Evolutionary conservation across 108 stramenopile species (phyloP).

Genomic region (Fragilaria crotonensis): DNA sequence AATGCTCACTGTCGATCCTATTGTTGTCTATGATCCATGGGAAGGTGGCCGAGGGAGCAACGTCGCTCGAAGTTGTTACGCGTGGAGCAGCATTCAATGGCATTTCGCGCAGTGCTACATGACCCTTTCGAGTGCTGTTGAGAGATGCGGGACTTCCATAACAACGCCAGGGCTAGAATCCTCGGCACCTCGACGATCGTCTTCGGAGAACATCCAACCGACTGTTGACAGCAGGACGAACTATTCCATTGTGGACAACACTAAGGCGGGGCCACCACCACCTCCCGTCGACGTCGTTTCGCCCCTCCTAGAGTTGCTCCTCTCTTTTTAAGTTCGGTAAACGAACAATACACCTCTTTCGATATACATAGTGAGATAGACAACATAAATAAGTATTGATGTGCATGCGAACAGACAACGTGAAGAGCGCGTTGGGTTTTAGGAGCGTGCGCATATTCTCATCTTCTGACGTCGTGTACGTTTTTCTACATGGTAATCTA

Average conservation of each 20-base stretch:
- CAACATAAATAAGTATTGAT: no score
- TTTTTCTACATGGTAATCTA: no score
- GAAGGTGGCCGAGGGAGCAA: slow-evolving; percentile 76
- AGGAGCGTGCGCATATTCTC: no score
- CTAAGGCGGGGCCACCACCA: not conserved
- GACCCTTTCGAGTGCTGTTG: slow-evolving; percentile 70
- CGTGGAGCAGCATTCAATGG: slow-evolving; percentile 76
- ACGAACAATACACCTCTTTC: no score
- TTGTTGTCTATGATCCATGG: slow-evolving; percentile 80
- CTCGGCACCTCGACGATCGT: not conserved
- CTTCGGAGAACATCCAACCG: not conserved
- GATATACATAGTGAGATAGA: no score
- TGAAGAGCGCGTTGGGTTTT: no score
- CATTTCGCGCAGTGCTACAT: slow-evolving; percentile 81
- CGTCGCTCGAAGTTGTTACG: slow-evolving; percentile 76
- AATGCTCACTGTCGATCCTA: slow-evolving; percentile 78
- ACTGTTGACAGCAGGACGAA: not conserved
- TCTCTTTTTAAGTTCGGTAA: not conserved
- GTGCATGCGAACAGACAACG: no score
- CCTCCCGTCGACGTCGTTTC: not conserved
- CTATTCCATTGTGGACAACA: not conserved
- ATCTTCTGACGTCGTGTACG: no score
- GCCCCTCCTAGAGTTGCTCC: not conserved
- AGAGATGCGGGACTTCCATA: slow-evolving; percentile 30
- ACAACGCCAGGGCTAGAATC: not conserved